These are phyloP conservation scores for Globisporangium cederbergense DNA, from an alignment of 352 stramenopile genomes.

Conservation along the genomic window DNA sequence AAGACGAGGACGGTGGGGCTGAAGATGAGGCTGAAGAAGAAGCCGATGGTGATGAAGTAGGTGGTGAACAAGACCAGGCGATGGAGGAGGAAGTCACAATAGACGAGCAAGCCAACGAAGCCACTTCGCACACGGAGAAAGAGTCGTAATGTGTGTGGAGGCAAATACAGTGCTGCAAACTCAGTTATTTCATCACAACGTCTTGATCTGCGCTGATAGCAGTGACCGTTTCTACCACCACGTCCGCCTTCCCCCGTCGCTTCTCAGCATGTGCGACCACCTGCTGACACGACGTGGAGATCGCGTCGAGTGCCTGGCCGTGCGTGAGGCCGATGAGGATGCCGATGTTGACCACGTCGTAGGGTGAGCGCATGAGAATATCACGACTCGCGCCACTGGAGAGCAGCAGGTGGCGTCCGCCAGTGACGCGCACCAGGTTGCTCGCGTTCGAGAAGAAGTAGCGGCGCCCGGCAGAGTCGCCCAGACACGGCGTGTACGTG, in stretches of 20 bases:
- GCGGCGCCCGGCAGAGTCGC: conserved; percentile 65
- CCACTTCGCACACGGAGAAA: not conserved
- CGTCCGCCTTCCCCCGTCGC: conserved; percentile 45
- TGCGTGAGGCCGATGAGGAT: conserved; percentile 73
- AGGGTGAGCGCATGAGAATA: conserved; percentile 74
- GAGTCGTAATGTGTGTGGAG: not conserved
- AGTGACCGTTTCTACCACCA: conserved; percentile 27
- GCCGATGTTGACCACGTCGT: conserved; percentile 79
- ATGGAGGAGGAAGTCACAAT: conserved; percentile 5
- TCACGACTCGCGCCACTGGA: conserved; percentile 71
- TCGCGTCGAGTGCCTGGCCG: conserved; percentile 58
- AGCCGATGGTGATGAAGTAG: not conserved
- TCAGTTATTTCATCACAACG: conserved; percentile 41
- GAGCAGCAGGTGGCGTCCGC: conserved; percentile 65
- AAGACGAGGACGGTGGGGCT: not conserved
- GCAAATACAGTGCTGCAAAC: conserved; percentile 5
- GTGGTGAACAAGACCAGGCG: not conserved
- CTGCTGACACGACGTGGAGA: conserved; percentile 48
- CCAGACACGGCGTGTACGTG: conserved; percentile 72
- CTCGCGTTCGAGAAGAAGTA: conserved; percentile 88
- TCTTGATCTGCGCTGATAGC: conserved; percentile 11
- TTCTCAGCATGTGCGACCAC: conserved; percentile 61
- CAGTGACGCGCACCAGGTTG: conserved; percentile 70
- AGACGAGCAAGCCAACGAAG: not conserved
- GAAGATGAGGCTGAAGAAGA: not conserved